Percentiles rank a stretch among this genome's conserved stretches.
Evolutionary conservation across 305 asterid genomes (phyloP).

Genomic region (Andrographis paniculata): DNA sequence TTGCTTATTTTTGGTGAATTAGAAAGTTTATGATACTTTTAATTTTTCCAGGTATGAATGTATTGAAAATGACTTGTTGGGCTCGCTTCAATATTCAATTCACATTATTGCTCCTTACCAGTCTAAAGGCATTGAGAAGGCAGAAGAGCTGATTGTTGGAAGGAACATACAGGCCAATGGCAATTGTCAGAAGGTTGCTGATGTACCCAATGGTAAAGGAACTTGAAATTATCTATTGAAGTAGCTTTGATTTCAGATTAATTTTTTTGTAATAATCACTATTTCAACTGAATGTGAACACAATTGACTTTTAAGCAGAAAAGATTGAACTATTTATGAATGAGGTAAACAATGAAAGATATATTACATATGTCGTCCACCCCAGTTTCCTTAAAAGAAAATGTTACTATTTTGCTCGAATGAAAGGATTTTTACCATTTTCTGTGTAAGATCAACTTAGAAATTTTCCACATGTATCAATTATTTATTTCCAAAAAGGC

Average conservation of each 20-base stretch:
- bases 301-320: no score
- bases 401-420: no score
- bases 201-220: constrained; percentile 46
- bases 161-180: constrained; percentile 30
- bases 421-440: no score
- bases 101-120: constrained; percentile 85
- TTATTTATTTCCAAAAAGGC: no score
- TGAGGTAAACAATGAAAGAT: no score
- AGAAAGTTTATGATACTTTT: constrained; percentile 18
- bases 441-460: no score
- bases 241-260: not conserved
- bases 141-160: constrained; percentile 51
- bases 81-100: constrained; percentile 52
- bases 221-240: constrained; percentile 13
- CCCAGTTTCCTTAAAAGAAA: no score
- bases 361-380: no score
- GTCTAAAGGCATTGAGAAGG: constrained; percentile 86
- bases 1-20: constrained; percentile 12
- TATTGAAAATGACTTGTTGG: constrained; percentile 84
- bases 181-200: constrained; percentile 32
- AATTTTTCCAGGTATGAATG: constrained; percentile 79
- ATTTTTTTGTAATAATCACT: no score
- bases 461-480: no score
- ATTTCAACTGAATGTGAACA: not conserved
- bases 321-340: no score